Evolutionary conservation across 192 early-diverging fungal genomes (phyloP).

Genomic region (Helicostylum pulchrum): DNA sequence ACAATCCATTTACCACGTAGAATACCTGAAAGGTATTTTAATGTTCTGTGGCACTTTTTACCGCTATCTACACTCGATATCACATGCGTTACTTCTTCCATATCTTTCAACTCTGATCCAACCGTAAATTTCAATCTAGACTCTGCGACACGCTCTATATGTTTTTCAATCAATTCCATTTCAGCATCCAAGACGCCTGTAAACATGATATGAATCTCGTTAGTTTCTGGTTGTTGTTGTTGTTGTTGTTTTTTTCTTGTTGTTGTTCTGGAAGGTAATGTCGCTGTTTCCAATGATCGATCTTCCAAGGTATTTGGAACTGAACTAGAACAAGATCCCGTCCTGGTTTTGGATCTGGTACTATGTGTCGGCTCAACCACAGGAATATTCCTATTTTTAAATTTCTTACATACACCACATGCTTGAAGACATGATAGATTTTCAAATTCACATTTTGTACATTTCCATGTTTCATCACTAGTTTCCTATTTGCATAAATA

Average conservation of each 20-base stretch:
- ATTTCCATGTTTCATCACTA: not conserved
- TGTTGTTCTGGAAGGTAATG: not conserved
- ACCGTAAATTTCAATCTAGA: not conserved
- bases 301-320: not conserved
- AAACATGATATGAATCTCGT: not conserved
- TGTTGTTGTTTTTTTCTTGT: not conserved
- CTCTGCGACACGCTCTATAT: not conserved
- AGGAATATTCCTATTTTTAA: not conserved
- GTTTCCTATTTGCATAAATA: no score
- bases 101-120: not conserved
- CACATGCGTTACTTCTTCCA: not conserved
- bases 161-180: not conserved
- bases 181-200: not conserved
- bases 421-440: not conserved
- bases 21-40: not conserved
- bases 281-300: not conserved
- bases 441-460: not conserved
- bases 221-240: not conserved
- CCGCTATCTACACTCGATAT: not conserved
- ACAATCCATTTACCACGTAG: not conserved
- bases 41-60: not conserved
- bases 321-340: not conserved
- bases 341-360: not conserved
- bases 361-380: not conserved
- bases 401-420: not conserved